Evolutionary conservation across 1,284 basidiomycete genomes (phyloP), one percentile per base, ranked within the genome.

Genomic region (Exobasidium rhododendri): DNA sequence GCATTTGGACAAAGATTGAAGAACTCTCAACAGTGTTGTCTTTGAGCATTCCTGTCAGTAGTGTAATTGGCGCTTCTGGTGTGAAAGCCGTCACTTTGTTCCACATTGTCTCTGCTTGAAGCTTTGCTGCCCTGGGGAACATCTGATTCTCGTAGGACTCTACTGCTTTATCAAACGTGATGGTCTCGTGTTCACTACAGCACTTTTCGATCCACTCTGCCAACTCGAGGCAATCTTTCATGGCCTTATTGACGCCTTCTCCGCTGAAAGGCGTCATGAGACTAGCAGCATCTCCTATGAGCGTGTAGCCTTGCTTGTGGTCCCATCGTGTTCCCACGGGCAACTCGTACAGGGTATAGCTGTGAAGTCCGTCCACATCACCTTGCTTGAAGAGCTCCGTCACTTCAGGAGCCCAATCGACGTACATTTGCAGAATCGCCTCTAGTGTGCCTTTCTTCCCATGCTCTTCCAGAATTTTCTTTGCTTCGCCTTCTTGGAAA

Each of bases 251-350:
- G 7, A 50, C 47, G n/a, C 47, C 47, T 31, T 50, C 47, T 7
- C 47, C 47, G n/a, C 47, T 50, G n/a, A 50, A 50, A 10, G 47
- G 7, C n/a, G n/a, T 50, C 47, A 50, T 50, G 47, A 50, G 47
- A 50, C 47, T 50, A 31, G 47, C 24, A 50, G 47, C 47, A 31
- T 50, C 7, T 7, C 47, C 47, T 26, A 50, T 50, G 7, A 50
- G n/a, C 7, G 47, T 50, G n/a, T 7, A 50, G 7, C 47, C 47
- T 50, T 50, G 7, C 30, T 50, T 26, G 30, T 50, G 47, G 47
- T 50, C 7, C 47, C 47, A 50, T n/a, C n/a, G 7, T 26, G 47
- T 50, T 31, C 47, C 47, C 7, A 50, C 47, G 7, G 47, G 47
- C n/a, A 50, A 31, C n/a, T 50, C 47, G n/a, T 50, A n/a, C 47